phyloP scores from a whole-genome alignment of 805 yeast genomes.

The Kregervanrija pseudodelftensis region DNA sequence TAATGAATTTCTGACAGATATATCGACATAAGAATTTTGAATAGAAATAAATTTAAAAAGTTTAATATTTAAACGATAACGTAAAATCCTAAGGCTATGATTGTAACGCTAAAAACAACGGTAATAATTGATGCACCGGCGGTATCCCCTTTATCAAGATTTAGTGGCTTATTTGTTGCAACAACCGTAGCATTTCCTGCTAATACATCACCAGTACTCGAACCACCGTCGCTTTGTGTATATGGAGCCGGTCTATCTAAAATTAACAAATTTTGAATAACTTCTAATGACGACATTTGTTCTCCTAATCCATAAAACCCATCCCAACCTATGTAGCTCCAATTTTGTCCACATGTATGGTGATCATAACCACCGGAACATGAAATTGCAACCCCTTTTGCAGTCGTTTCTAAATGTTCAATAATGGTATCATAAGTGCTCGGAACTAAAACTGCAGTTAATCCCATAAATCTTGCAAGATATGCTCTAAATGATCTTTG shows the following conservation, averaged over 20 bases:
- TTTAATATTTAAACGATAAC: constrained; percentile 5
- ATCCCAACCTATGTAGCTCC: constrained; percentile 59
- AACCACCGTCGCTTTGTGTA: constrained; percentile 29
- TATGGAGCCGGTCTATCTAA: constrained; percentile 44
- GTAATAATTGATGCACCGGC: constrained; percentile 72
- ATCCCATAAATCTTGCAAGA: constrained; percentile 64
- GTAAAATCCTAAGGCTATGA: constrained; percentile 21
- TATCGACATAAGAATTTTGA: too few species aligned
- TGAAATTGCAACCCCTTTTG: constrained; percentile 60
- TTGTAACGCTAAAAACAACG: constrained; percentile 38
- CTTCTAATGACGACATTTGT: constrained; percentile 69
- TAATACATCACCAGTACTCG: constrained; percentile 45
- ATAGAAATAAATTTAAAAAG: neutral
- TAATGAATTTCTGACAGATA: neutral
- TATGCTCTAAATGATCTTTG: constrained; percentile 91
- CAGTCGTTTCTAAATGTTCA: constrained; percentile 39
- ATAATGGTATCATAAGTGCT: constrained; percentile 33
- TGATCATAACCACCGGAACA: constrained; percentile 72
- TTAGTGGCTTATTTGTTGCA: constrained; percentile 33
- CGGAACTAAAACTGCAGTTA: constrained; percentile 69
- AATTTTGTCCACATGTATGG: constrained; percentile 67
- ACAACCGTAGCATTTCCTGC: constrained; percentile 51
- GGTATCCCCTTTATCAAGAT: constrained; percentile 38
- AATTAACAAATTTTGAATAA: constrained; percentile 43
- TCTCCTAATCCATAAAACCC: constrained; percentile 69